Evolutionary conservation across 2,329 filamentous ascomycete genomes (phyloP).

Genomic region (Neoascochyta sp.): DNA sequence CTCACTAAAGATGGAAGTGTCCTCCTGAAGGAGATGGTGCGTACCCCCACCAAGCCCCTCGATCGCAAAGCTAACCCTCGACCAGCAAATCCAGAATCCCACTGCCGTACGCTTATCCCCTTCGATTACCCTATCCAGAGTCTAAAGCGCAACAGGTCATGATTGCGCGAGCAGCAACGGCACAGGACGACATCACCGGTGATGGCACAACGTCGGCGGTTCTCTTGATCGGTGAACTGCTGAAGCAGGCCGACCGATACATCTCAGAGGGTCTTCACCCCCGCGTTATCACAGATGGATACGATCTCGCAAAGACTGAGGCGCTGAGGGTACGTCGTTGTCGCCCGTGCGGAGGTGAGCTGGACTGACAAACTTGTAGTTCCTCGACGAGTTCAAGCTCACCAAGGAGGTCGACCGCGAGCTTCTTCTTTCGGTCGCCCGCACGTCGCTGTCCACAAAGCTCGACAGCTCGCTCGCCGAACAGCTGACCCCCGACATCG

Average conservation of each 20-base stretch:
- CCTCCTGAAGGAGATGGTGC: constrained; percentile 62
- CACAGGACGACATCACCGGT: constrained; percentile 96
- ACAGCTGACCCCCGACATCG: constrained; percentile 89
- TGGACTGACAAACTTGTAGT: constrained; percentile 50
- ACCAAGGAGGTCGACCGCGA: constrained; percentile 85
- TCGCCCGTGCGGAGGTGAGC: too few species aligned
- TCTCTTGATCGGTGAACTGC: constrained; percentile 86
- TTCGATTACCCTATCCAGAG: constrained; percentile 1
- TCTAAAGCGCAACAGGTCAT: constrained; percentile 49
- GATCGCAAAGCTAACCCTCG: constrained; percentile 9
- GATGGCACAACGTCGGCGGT: constrained; percentile 98
- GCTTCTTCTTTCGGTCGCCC: constrained; percentile 85
- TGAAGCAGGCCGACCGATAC: constrained; percentile 96
- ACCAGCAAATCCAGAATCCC: constrained; percentile 89
- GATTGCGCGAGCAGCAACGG: constrained; percentile 80
- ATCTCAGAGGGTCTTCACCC: constrained; percentile 97
- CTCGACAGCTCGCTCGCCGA: constrained; percentile 84
- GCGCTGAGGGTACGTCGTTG: constrained; percentile 65
- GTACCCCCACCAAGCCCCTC: constrained; percentile 12
- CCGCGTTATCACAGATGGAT: constrained; percentile 93
- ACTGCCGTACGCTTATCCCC: constrained; percentile 67
- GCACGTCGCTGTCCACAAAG: constrained; percentile 93
- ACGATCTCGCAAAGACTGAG: constrained; percentile 93
- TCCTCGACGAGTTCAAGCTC: constrained; percentile 92
- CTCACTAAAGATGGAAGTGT: constrained; percentile 98